Evolutionary conservation across 2,329 filamentous ascomycete species (phyloP), one percentile per base, ranked within the genome.

Genomic region (Hirsutella rhossiliensis): DNA sequence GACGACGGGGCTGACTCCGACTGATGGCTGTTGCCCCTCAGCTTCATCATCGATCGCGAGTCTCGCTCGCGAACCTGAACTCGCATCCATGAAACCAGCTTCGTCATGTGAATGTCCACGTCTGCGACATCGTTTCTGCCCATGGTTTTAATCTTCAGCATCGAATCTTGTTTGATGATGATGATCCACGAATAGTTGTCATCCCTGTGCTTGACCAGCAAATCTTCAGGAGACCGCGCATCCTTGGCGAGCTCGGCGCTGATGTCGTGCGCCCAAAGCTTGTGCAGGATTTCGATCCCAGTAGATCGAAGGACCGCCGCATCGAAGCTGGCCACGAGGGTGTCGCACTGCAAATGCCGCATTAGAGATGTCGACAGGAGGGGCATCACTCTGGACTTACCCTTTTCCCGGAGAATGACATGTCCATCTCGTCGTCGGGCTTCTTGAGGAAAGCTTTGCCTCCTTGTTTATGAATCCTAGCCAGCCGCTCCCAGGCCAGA

Each of bases 261-360:
- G 58, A 97, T 85, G 45, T 86, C 83, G 54, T 87, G 78, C 1
- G 78, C 72, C 82, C 92, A 97, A 4, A 98, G 73, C 23, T 76
- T 77, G 45, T 84, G 79, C 9, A 96, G 68, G 37, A 96, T 72
- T 51, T 85, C 82, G 20, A 95, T 69, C 2, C 88, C 89, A 0
- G 76, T 74, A 1, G 82, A 84, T 34, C 86, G 80, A 12, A 96
- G 74, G 4, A 87, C 75, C 4, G 78, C 74, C 0, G 82, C 68
- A 56, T 95, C 88, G 54, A 94, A 94, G 54, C 87, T 90, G 11
- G 88, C 85, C 32, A 98, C 81, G 3, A 97, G 77, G 13, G 92
- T 85, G 60, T 97, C 89, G 56, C 89, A 95, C 72, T 87, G 18
- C 9, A 13, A 18, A 54, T 2, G 7, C 18, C 37, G 8, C 40